A percentile compares a stretch with the other conserved stretches of the same genome.
Evolutionary conservation across 495 filamentous ascomycete genomes (phyloP).

Genomic region (Penicillium coffeae): DNA sequence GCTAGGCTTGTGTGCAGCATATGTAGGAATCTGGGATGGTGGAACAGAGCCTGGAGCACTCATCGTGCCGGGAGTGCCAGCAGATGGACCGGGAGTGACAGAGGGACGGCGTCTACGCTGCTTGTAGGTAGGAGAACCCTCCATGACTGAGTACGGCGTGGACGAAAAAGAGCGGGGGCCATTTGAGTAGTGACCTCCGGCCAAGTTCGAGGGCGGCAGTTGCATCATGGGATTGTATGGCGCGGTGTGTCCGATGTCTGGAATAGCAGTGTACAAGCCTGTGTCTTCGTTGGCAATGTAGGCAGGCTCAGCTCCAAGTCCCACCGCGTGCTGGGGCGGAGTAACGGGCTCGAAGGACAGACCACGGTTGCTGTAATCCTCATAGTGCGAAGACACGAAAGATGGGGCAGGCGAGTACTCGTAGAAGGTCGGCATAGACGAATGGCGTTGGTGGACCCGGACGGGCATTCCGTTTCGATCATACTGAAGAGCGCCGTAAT

Average conservation of each 20-base stretch:
- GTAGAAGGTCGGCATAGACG: slow-evolving; percentile 95
- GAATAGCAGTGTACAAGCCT: slow-evolving; percentile 89
- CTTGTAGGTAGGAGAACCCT: slow-evolving; percentile 98
- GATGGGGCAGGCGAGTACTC: slow-evolving; percentile 98
- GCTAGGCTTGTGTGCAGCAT: slow-evolving; percentile 68
- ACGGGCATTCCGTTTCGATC: slow-evolving; percentile 85
- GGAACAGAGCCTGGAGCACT: slow-evolving; percentile 19
- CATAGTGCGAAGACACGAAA: slow-evolving; percentile 93
- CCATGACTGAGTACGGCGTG: slow-evolving; percentile 91
- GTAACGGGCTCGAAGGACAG: slow-evolving; percentile 96
- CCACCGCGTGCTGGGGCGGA: slow-evolving; percentile 81
- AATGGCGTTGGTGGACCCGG: slow-evolving; percentile 81
- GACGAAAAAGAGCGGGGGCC: slow-evolving; percentile 67
- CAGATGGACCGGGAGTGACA: slow-evolving; percentile 69
- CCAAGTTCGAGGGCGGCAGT: slow-evolving; percentile 80
- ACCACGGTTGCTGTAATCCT: slow-evolving; percentile 95
- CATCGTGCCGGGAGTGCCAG: slow-evolving; percentile 56
- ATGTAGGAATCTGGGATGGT: slow-evolving; percentile 37
- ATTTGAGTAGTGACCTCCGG: slow-evolving; percentile 66
- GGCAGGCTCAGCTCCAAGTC: slow-evolving; percentile 78
- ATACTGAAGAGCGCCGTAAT: slow-evolving; percentile 73
- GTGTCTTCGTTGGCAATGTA: slow-evolving; percentile 98
- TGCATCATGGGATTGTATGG: slow-evolving; percentile 82
- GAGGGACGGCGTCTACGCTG: slow-evolving; percentile 91
- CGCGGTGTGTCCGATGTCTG: slow-evolving; percentile 60